Evolutionary conservation across 768 basidiomycete genomes (phyloP).

Genomic region (Psilocybe tampanensis): DNA sequence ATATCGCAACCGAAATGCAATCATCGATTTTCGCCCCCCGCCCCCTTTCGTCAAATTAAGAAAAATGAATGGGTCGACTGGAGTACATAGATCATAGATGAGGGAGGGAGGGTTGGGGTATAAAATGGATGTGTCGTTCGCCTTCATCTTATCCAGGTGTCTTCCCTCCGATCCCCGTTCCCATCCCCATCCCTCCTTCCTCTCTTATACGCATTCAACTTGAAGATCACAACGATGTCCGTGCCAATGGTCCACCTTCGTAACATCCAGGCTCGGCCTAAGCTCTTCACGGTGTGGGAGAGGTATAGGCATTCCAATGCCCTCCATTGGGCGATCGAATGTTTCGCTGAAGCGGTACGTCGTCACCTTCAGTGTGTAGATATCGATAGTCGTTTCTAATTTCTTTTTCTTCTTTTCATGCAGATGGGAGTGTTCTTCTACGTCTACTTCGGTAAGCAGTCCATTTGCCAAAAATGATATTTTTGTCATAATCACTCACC

Average conservation of each 20-base stretch:
- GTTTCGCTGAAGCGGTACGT: constrained; percentile 62
- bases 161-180: neutral
- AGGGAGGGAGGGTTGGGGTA: too few relatives aligned
- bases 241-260: constrained; percentile 36
- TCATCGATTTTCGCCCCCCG: too few relatives aligned
- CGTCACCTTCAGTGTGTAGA: neutral
- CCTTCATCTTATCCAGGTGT: too few relatives aligned
- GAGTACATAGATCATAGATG: too few relatives aligned
- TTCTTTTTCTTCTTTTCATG: neutral
- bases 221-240: constrained; percentile 11
- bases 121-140: too few relatives aligned
- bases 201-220: neutral
- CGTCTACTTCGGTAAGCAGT: constrained; percentile 42
- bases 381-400: neutral
- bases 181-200: neutral
- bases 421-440: constrained; percentile 67
- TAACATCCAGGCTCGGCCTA: constrained; percentile 41
- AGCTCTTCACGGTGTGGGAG: constrained; percentile 52
- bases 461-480: neutral
- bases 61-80: too few relatives aligned
- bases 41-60: too few relatives aligned
- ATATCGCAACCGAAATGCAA: too few relatives aligned
- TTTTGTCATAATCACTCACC: neutral
- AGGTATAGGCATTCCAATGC: constrained; percentile 39
- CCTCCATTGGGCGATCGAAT: constrained; percentile 57